A percentile compares a stretch with the other conserved stretches of the same genome.
Evolutionary conservation across 345 rosid genomes (phyloP).

Genomic region (Capsella bursapastoris): DNA sequence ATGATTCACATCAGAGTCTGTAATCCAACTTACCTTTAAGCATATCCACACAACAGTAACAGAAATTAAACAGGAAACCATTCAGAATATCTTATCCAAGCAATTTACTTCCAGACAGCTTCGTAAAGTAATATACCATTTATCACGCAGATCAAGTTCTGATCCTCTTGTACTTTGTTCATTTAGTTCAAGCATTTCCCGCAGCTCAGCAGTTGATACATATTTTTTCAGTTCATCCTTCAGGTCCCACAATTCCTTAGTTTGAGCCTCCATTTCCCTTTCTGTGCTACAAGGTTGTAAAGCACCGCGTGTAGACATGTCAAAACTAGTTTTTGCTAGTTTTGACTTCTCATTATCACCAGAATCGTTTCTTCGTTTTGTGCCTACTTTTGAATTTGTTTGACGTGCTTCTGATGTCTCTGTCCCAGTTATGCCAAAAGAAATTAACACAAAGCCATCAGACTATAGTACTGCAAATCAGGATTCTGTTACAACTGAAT

Average conservation of each 20-base stretch:
- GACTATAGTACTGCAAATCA: slow-evolving; percentile 13
- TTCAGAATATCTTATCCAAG: background rate
- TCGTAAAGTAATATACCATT: slow-evolving; percentile 59
- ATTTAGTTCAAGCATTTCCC: slow-evolving; percentile 79
- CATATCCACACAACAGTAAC: slow-evolving; percentile 11
- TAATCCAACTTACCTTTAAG: slow-evolving; percentile 17
- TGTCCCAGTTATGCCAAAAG: slow-evolving; percentile 43
- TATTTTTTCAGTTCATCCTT: slow-evolving; percentile 86
- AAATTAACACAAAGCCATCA: slow-evolving; percentile 35
- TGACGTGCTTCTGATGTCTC: slow-evolving; percentile 45
- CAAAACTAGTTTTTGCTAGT: slow-evolving; percentile 57
- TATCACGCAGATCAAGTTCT: slow-evolving; percentile 87
- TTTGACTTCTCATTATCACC: slow-evolving; percentile 57
- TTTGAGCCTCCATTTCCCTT: slow-evolving; percentile 71
- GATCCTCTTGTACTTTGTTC: slow-evolving; percentile 82
- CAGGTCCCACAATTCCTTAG: slow-evolving; percentile 80
- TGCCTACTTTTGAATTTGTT: slow-evolving; percentile 53
- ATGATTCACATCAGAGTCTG: slow-evolving; percentile 6
- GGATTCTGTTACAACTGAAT: slow-evolving; percentile 18
- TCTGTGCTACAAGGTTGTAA: slow-evolving; percentile 53
- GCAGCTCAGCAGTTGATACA: slow-evolving; percentile 74
- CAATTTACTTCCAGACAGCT: slow-evolving; percentile 13
- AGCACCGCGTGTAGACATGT: slow-evolving; percentile 47
- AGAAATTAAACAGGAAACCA: background rate
- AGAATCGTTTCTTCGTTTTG: slow-evolving; percentile 64